phyloP scores from a whole-genome alignment of 2,329 filamentous ascomycete genomes.

The Curvularia lunata region DNA sequence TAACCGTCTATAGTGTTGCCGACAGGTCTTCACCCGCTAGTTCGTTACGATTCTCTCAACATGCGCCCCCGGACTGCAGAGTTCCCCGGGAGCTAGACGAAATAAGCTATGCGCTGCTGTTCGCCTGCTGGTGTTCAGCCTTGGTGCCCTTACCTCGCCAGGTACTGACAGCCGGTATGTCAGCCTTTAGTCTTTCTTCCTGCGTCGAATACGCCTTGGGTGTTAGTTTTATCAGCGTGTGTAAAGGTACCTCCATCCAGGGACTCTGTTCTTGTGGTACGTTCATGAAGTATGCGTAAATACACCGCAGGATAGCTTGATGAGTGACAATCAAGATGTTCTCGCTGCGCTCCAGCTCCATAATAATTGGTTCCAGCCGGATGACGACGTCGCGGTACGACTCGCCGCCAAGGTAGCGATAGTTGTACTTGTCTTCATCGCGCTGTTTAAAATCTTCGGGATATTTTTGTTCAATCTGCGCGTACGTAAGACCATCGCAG shows the following conservation, averaged over 20 bases:
- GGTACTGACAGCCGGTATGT: constrained; percentile 94
- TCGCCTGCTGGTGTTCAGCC: constrained; percentile 75
- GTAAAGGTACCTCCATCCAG: constrained; percentile 98
- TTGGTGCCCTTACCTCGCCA: constrained; percentile 94
- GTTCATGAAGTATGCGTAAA: constrained; percentile 99
- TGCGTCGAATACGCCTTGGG: constrained; percentile 93
- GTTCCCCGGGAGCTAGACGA: constrained; percentile 20
- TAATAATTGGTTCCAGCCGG: constrained; percentile 97
- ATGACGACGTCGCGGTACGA: constrained; percentile 97
- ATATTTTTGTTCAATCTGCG: constrained; percentile 88
- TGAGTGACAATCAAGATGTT: constrained; percentile 98
- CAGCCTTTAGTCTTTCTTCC: constrained; percentile 83
- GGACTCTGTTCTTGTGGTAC: constrained; percentile 90
- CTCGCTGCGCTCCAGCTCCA: constrained; percentile 95
- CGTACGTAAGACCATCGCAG: constrained; percentile 95
- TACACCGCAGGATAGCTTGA: constrained; percentile 94
- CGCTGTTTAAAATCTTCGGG: constrained; percentile 95
- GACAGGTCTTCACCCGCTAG: neutral
- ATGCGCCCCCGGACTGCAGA: constrained; percentile 10
- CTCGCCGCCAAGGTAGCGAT: constrained; percentile 95
- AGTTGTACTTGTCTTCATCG: constrained; percentile 99
- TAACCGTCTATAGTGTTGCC: constrained; percentile 4
- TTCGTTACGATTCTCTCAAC: constrained; percentile 11
- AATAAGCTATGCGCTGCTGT: constrained; percentile 32
- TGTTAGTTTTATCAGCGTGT: constrained; percentile 95